A percentile compares a stretch with the other conserved stretches of the same genome.
Evolutionary conservation across 139 green algal species (phyloP).

Genomic region (Picochlorum sp.): DNA sequence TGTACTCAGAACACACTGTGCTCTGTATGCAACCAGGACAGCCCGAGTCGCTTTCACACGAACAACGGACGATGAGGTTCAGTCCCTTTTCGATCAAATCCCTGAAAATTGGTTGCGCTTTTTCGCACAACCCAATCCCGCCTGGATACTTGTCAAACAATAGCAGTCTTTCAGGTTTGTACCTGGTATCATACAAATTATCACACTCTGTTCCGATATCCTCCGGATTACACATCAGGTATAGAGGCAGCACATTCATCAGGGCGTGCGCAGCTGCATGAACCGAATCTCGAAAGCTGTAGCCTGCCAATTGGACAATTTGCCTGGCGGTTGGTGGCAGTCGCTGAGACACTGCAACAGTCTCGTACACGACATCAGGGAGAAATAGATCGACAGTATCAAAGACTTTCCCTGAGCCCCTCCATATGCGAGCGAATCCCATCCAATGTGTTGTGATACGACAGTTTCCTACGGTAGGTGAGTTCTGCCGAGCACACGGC

Average conservation of each 20-base stretch:
- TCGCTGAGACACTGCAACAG: constrained; percentile 68
- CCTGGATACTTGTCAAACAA: constrained; percentile 85
- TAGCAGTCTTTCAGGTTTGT: constrained; percentile 76
- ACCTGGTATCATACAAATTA: constrained; percentile 67
- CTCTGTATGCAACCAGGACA: constrained; percentile 87
- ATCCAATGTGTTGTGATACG: constrained; percentile 61
- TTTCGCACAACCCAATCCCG: constrained; percentile 69
- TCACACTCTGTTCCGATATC: constrained; percentile 77
- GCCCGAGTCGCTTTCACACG: constrained; percentile 50
- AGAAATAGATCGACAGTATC: constrained; percentile 86
- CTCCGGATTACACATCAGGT: constrained; percentile 47
- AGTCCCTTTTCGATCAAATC: constrained; percentile 60
- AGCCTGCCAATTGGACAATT: constrained; percentile 13
- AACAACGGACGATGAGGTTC: constrained; percentile 59
- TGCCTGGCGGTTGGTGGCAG: constrained; percentile 53
- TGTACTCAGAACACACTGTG: constrained; percentile 78
- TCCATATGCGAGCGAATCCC: constrained; percentile 73
- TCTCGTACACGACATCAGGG: constrained; percentile 73
- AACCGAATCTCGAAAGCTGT: constrained; percentile 63
- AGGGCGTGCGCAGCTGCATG: constrained; percentile 85
- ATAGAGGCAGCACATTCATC: constrained; percentile 79
- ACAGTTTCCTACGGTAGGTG: background rate
- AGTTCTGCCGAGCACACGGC: background rate
- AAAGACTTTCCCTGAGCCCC: constrained; percentile 56
- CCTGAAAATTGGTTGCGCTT: constrained; percentile 56